Percentiles rank a stretch among this genome's conserved stretches.
Conservation (phyloP, 129 eudicot species). For the Heracleum sosnowskyi region DNA sequence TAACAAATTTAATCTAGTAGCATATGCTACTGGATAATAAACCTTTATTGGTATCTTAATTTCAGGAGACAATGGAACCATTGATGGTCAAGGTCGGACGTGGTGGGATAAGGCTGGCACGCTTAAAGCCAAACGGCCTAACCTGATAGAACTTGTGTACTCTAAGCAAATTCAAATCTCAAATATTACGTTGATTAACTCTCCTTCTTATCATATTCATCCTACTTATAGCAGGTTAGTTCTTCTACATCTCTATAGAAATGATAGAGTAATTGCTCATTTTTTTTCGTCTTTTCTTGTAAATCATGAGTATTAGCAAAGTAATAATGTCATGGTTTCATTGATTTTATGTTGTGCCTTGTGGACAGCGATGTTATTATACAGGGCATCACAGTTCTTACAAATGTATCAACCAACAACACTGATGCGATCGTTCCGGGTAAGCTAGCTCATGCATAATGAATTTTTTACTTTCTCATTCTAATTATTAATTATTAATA, state of each 20-base stretch:
- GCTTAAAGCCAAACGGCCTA: slow-evolving; percentile 59
- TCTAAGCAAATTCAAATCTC: slow-evolving; percentile 57
- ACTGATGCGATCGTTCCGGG: slow-evolving; percentile 96
- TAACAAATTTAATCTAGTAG: background rate
- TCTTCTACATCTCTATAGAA: background rate
- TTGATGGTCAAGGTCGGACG: slow-evolving; percentile 69
- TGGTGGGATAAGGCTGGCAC: slow-evolving; percentile 70
- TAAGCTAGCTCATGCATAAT: background rate
- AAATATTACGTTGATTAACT: slow-evolving; percentile 56
- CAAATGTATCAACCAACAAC: slow-evolving; percentile 69
- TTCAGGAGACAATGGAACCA: slow-evolving; percentile 83
- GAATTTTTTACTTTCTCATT: background rate
- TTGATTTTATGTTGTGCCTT: slow-evolving; percentile 13
- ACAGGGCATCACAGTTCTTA: slow-evolving; percentile 68
- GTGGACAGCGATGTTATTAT: slow-evolving; percentile 56
- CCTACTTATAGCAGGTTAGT: slow-evolving; percentile 81
- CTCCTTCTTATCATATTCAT: slow-evolving; percentile 87
- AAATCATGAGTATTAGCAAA: background rate
- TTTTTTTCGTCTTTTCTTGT: background rate
- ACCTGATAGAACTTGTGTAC: slow-evolving; percentile 60
- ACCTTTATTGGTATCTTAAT: background rate
- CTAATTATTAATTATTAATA: too few relatives aligned
- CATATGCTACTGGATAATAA: background rate
- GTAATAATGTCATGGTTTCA: background rate
- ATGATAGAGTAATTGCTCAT: background rate